Evolutionary conservation across 306 rosid species (phyloP).

Genomic region (Malus sylvestris): DNA sequence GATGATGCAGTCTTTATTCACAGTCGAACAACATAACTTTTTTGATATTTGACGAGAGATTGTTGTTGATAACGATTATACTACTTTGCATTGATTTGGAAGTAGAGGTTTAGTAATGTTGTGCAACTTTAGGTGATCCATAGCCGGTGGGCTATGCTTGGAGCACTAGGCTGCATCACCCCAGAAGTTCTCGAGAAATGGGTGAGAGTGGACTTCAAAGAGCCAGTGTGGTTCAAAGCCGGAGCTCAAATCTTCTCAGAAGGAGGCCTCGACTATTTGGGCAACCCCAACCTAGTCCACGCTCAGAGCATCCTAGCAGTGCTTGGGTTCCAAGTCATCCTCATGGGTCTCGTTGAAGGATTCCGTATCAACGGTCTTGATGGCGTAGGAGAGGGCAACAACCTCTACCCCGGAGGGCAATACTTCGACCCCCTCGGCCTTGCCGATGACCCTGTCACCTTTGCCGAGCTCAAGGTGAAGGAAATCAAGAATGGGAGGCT

Average conservation of each 20-base stretch:
- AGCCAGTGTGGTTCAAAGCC: constrained; percentile 94
- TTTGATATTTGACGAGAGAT: background rate
- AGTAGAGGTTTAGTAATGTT: background rate
- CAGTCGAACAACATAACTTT: too few species aligned
- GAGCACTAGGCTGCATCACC: constrained; percentile 87
- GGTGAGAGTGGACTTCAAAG: constrained; percentile 73
- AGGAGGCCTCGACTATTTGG: constrained; percentile 84
- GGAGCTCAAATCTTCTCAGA: constrained; percentile 87
- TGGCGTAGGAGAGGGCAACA: constrained; percentile 80
- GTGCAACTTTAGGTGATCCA: constrained; percentile 61
- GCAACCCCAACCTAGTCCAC: constrained; percentile 86
- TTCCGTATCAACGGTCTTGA: constrained; percentile 85
- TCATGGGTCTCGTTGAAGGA: constrained; percentile 91
- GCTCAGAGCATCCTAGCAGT: constrained; percentile 91
- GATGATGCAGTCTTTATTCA: background rate
- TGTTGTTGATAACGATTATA: background rate
- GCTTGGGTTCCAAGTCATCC: constrained; percentile 65
- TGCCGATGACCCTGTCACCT: constrained; percentile 76
- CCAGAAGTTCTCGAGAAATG: constrained; percentile 74
- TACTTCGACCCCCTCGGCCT: constrained; percentile 92
- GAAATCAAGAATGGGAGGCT: constrained; percentile 82
- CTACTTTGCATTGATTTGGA: background rate
- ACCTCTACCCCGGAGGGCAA: constrained; percentile 86
- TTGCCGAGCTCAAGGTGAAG: constrained; percentile 87
- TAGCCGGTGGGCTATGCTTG: constrained; percentile 96